These are phyloP conservation scores for Aspergillus aculeatus DNA, from an alignment of 2,329 filamentous ascomycete species.

Conservation along the genomic window DNA sequence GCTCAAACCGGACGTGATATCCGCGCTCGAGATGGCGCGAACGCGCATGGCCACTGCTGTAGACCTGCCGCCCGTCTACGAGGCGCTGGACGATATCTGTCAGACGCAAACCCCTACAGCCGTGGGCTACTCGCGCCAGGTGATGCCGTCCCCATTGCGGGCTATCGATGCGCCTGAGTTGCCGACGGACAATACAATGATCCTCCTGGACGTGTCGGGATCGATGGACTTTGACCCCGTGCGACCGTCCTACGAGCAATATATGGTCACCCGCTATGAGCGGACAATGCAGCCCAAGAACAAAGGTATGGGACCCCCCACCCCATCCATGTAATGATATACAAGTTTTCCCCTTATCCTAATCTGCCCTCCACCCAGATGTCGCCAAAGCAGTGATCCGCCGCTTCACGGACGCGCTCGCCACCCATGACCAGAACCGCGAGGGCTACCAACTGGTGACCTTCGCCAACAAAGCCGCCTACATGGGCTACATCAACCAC, in stretches of 20 bases:
- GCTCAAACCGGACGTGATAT: slow-evolving; percentile 6
- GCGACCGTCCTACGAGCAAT: slow-evolving; percentile 1
- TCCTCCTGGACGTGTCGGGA: slow-evolving; percentile 5
- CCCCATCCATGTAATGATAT: too few species aligned
- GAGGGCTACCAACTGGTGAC: slow-evolving; percentile 7
- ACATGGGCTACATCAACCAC: slow-evolving; percentile 7
- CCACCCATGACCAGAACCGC: slow-evolving; percentile 1
- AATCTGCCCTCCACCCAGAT: background rate
- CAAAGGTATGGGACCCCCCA: background rate
- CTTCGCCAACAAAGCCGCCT: background rate
- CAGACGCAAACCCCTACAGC: background rate
- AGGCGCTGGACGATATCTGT: background rate
- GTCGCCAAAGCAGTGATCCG: slow-evolving; percentile 7
- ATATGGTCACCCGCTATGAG: background rate
- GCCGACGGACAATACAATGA: slow-evolving; percentile 4
- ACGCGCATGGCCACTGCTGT: slow-evolving; percentile 2
- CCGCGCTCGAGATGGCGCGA: background rate
- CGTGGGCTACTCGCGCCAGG: slow-evolving; percentile 2
- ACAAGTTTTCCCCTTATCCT: too few species aligned
- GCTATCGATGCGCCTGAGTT: background rate
- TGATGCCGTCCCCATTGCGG: slow-evolving; percentile 3
- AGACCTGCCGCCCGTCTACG: slow-evolving; percentile 5
- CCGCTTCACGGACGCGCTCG: slow-evolving; percentile 3
- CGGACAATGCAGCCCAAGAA: slow-evolving; percentile 1
- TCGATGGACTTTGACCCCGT: slow-evolving; percentile 4